Conservation (phyloP, 441 rosid genomes). For the Aleurites moluccanus region DNA sequence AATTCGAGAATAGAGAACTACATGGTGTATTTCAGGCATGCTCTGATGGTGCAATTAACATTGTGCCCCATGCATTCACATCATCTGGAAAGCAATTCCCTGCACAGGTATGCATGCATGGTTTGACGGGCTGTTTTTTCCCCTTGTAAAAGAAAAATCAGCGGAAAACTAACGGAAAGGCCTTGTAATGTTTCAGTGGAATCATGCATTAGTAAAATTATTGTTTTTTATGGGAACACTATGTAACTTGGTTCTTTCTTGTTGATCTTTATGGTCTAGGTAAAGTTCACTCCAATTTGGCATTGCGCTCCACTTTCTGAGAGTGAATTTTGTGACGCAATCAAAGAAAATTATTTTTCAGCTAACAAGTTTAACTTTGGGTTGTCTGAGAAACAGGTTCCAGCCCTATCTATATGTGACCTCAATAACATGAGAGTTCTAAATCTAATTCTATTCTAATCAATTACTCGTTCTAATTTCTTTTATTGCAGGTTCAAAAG, state of each 20-base stretch:
- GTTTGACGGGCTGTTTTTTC: neutral
- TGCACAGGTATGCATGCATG: slow-evolving; percentile 49
- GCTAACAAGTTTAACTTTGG: slow-evolving; percentile 63
- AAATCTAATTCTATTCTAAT: neutral
- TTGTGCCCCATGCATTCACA: slow-evolving; percentile 49
- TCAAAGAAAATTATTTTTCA: slow-evolving; percentile 62
- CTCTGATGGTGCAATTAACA: slow-evolving; percentile 57
- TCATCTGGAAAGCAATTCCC: slow-evolving; percentile 61
- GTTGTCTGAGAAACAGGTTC: slow-evolving; percentile 59
- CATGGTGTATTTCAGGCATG: slow-evolving; percentile 63
- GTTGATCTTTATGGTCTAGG: slow-evolving; percentile 33
- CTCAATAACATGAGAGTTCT: slow-evolving; percentile 4
- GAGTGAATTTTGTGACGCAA: slow-evolving; percentile 50
- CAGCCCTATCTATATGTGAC: neutral
- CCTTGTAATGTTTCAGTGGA: neutral
- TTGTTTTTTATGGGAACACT: neutral
- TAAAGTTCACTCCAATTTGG: slow-evolving; percentile 49
- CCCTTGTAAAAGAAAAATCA: neutral
- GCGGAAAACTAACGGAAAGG: neutral
- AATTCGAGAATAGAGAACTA: slow-evolving; percentile 56
- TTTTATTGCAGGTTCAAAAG: slow-evolving; percentile 39
- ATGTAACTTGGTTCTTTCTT: neutral
- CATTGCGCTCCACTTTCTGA: slow-evolving; percentile 54
- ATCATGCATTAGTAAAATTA: neutral
- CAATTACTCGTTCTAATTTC: neutral